Conservation (phyloP, 2,329 filamentous ascomycete species). For the Periglandula ipomoeae region DNA sequence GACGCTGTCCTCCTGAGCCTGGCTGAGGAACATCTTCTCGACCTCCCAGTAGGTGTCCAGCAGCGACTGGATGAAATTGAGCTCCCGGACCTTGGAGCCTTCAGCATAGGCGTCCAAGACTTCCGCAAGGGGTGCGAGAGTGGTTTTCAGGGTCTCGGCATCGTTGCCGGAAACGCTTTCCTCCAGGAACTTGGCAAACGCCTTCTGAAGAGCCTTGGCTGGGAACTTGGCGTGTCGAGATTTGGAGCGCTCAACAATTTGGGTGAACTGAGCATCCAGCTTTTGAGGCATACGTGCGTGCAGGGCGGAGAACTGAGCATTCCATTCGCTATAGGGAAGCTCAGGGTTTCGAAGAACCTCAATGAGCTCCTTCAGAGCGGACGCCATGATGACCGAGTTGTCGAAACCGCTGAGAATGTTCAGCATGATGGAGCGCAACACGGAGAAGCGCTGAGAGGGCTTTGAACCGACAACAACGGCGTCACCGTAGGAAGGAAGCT, state of each 20-base stretch:
- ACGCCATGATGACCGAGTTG: slow-evolving; percentile 92
- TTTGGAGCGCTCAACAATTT: slow-evolving; percentile 78
- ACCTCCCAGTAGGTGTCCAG: slow-evolving; percentile 74
- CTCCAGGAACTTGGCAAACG: slow-evolving; percentile 78
- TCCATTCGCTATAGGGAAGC: slow-evolving; percentile 94
- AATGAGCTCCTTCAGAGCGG: slow-evolving; percentile 80
- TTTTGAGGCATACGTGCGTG: slow-evolving; percentile 96
- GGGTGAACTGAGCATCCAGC: slow-evolving; percentile 71
- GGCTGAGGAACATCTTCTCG: slow-evolving; percentile 79
- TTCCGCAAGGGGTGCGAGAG: slow-evolving; percentile 65
- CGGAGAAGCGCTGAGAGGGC: slow-evolving; percentile 76
- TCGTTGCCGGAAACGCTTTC: slow-evolving; percentile 71
- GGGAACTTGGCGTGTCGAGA: slow-evolving; percentile 79
- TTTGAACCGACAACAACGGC: slow-evolving; percentile 86
- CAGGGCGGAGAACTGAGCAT: slow-evolving; percentile 89
- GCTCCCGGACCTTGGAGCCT: slow-evolving; percentile 84
- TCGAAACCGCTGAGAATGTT: slow-evolving; percentile 93
- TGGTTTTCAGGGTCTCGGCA: slow-evolving; percentile 61
- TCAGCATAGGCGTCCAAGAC: slow-evolving; percentile 77
- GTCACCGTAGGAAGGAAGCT: slow-evolving; percentile 77
- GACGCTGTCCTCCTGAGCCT: slow-evolving; percentile 87
- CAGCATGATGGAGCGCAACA: slow-evolving; percentile 66
- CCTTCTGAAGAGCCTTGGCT: slow-evolving; percentile 75
- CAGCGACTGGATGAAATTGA: slow-evolving; percentile 69
- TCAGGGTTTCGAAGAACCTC: slow-evolving; percentile 82